Evolutionary conservation across 768 basidiomycete genomes (phyloP), one percentile per base, ranked within the genome.

Genomic region (Mycena vitilis): DNA sequence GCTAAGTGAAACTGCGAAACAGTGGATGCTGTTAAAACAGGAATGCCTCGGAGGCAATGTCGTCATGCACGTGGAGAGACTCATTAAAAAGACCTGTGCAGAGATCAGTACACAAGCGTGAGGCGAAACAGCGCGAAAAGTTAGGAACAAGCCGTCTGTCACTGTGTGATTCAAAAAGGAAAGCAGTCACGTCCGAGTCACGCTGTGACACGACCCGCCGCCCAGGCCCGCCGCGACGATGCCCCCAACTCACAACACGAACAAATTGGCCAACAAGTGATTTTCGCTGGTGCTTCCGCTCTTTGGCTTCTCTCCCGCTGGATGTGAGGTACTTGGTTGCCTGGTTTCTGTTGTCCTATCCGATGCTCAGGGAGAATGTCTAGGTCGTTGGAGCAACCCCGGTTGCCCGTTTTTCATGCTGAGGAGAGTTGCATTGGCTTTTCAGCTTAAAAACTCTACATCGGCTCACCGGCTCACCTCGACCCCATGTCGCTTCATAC

Each of bases 361-460:
- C 18, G 4, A 20, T 55, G 5, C 37, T 34, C 23, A 51, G 34
- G 7, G 7, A 18, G 62, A 9, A 40, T 23, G 48, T 37, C 13
- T 18, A 59, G 64, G 49, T 44, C 22, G 38, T 20, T 53, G 47
- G 49, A 44, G 37, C 36, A 38, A 55, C 59, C 52, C 44, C 34
- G 60, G 44, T 22, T 48, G 38, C 56, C 37, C 30, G 49, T 62
- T 88, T 89, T 89, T 87, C 87, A 92, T 92, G 91, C 90, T 89
- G 81, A 88, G 86, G 87, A 87, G 86, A 81, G 84, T 81, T 76
- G 78, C 83, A 75, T 81, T 85, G 80, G 80, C 83, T 78, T 83
- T 80, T 81, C 87, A 85, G 81, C 84, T 65, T 65, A 45, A 60
- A 55, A 25, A 69, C 25, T 34, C 23, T 13, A 36, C 38, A n/a